Evolutionary conservation across 164 flowering plant genomes (phyloP).

Genomic region (Magnolia officinalis): DNA sequence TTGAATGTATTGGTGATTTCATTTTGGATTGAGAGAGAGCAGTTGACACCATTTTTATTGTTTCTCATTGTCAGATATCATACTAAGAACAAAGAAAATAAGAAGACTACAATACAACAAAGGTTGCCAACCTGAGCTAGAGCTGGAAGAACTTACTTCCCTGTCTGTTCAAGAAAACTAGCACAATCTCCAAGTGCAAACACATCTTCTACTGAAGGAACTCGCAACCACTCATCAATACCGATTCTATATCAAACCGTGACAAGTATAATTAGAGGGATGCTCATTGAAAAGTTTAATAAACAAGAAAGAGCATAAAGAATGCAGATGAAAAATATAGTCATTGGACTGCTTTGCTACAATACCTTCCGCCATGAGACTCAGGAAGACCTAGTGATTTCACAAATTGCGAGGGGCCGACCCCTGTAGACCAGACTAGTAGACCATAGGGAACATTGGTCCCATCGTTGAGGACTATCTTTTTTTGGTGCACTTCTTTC

Average conservation of each 20-base stretch:
- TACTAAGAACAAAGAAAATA: neutral
- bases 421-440: slow-evolving; percentile 92
- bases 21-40: too few relatives aligned
- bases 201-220: slow-evolving; percentile 84
- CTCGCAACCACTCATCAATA: slow-evolving; percentile 74
- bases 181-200: slow-evolving; percentile 92
- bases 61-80: too few relatives aligned
- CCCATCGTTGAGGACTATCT: slow-evolving; percentile 71
- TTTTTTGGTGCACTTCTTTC: slow-evolving; percentile 69
- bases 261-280: neutral
- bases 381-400: slow-evolving; percentile 67
- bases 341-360: neutral
- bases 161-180: slow-evolving; percentile 78
- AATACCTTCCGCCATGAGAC: slow-evolving; percentile 77
- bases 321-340: neutral
- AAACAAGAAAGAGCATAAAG: too few relatives aligned
- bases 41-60: too few relatives aligned
- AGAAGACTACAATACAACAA: neutral
- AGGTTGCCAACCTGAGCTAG: slow-evolving; percentile 65
- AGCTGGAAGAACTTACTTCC: slow-evolving; percentile 80
- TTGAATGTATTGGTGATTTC: too few relatives aligned
- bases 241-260: slow-evolving; percentile 54
- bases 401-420: slow-evolving; percentile 74
- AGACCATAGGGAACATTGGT: slow-evolving; percentile 81
- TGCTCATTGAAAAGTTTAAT: too few relatives aligned